Percentiles rank a stretch among this genome's conserved stretches.
These are phyloP conservation scores for Heterobasidion irregulare DNA, from an alignment of 1,284 basidiomycete genomes.

Conservation along the genomic window DNA sequence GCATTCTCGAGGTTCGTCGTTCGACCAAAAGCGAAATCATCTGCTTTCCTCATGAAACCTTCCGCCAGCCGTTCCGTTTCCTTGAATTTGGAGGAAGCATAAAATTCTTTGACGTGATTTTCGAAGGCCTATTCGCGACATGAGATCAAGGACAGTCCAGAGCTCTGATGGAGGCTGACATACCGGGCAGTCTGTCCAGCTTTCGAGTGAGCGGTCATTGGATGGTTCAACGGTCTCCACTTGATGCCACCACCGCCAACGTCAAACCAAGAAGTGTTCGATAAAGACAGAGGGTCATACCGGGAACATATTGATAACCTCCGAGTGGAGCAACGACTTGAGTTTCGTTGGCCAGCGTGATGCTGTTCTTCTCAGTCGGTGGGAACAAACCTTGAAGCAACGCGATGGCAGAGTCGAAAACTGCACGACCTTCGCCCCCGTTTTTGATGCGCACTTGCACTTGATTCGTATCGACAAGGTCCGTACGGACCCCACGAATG, in stretches of 20 bases:
- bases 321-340: slow-evolving; percentile 68
- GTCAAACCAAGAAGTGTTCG: not conserved
- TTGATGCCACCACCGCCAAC: slow-evolving; percentile 14
- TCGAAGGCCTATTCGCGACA: slow-evolving; percentile 41
- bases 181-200: slow-evolving; percentile 79
- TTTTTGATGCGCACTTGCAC: slow-evolving; percentile 73
- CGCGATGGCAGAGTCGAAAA: slow-evolving; percentile 76
- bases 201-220: slow-evolving; percentile 78
- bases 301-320: slow-evolving; percentile 80
- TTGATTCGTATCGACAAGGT: slow-evolving; percentile 64
- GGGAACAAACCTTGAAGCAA: slow-evolving; percentile 77
- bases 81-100: slow-evolving; percentile 59
- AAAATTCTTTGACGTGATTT: slow-evolving; percentile 49
- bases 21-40: slow-evolving; percentile 64
- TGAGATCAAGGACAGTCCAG: not conserved
- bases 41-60: slow-evolving; percentile 58
- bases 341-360: slow-evolving; percentile 71
- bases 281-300: slow-evolving; percentile 22
- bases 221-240: slow-evolving; percentile 79
- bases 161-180: slow-evolving; percentile 14
- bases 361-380: slow-evolving; percentile 59
- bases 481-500: slow-evolving; percentile 57
- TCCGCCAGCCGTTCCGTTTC: slow-evolving; percentile 42
- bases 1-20: slow-evolving; percentile 62
- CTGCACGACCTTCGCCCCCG: slow-evolving; percentile 76